These are phyloP conservation scores for Ustilago nuda DNA, from an alignment of 1,284 basidiomycete species.

Conservation along the genomic window DNA sequence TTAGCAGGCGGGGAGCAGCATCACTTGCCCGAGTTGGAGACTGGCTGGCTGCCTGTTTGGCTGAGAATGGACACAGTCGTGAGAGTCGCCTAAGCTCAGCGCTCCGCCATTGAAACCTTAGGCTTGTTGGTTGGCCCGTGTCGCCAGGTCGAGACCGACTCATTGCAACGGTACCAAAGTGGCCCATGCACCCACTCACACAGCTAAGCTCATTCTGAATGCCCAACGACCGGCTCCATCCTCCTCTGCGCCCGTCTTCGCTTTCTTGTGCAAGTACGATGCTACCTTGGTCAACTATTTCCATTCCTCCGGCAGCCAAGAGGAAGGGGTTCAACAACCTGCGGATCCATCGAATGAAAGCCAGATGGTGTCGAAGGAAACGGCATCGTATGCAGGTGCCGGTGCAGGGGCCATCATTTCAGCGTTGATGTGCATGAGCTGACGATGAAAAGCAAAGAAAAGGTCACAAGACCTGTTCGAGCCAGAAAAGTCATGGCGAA, in stretches of 20 bases:
- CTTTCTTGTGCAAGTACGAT: no score
- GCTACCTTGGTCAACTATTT: not conserved
- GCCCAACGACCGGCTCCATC: not conserved
- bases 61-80: not conserved
- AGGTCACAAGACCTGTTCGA: conserved; percentile 40
- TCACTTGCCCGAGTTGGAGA: no score
- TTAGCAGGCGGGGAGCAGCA: not conserved
- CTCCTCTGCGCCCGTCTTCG: not conserved
- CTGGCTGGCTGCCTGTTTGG: not conserved
- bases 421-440: conserved; percentile 9
- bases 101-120: no score
- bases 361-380: conserved; percentile 5
- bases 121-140: conserved; percentile 4
- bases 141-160: not conserved
- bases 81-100: conserved; percentile 1
- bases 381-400: conserved; percentile 8
- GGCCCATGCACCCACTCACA: not conserved
- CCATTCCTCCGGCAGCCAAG: not conserved
- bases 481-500: not conserved
- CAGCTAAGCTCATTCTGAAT: not conserved
- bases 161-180: conserved; percentile 7
- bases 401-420: conserved; percentile 33
- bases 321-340: not conserved
- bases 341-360: not conserved
- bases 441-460: not conserved